Base-by-base conservation (phyloP, 257 asterid species). In the Henckelia pumila region DNA sequence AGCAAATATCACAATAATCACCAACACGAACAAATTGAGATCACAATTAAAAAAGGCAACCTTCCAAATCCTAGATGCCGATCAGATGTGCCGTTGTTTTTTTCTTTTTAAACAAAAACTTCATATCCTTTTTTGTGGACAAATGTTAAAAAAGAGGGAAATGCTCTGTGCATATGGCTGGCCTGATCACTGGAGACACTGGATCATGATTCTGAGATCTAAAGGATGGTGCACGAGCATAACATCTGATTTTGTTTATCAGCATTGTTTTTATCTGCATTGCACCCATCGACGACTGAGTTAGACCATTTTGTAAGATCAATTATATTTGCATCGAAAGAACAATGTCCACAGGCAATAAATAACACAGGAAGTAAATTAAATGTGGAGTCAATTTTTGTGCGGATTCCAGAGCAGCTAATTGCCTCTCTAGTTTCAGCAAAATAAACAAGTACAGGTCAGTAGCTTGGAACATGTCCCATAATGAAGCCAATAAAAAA, bases 221-320 rank as follows among this genome's bases (percentile, higher is more conserved):
- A 83, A 19, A 83, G 85, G 71, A 83, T 76, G 10, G 82, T 65
- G 71, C 88, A 83, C 8, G 82, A 74, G 70, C 86, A 83, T 9
- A 78, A 66, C 19, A 77, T 76, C 77, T 78, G 79, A 53, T 80
- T 76, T 76, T 47, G 55, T 47, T 47, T 47, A 47, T 17, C 55
- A 47, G 55, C 21, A 5, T 17, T 47, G 55, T 16, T 16, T 17
- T 47, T 47, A 47, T 75, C 86, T 83, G 82, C 77, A 63, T 66
- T 58, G 19, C 17, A 8, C 60, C 47, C 32, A 50, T 60, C 19
- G 11, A 67, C 21, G 21, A 47, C n/a, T 17, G 8, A 47, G 55
- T 47, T 5, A 47, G 55, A 47, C 8, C 55, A 47, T 47, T 37
- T 47, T 47, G 20, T 47, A 47, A 3, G 16, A 16, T 47, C 16